phyloP scores from a whole-genome alignment of 2,329 filamentous ascomycete species.

The Fusarium buxicola region DNA sequence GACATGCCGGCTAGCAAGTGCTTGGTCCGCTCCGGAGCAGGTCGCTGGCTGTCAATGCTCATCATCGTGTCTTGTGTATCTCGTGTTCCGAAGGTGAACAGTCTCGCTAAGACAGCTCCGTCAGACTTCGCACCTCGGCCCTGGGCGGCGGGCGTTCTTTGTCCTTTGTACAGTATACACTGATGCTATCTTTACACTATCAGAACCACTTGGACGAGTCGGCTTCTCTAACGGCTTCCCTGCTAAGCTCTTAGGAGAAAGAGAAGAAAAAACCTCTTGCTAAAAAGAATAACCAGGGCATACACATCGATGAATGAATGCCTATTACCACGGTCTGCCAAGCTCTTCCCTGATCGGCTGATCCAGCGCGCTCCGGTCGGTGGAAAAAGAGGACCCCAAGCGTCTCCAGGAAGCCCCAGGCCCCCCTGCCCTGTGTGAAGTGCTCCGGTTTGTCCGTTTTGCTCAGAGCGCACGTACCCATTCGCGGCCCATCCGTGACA shows the following conservation, averaged over 20 bases:
- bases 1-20: slow-evolving; percentile 14
- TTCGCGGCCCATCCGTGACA: slow-evolving; percentile 25
- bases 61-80: slow-evolving; percentile 4
- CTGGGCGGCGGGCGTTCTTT: slow-evolving; percentile 12
- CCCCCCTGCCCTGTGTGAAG: slow-evolving; percentile 3
- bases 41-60: not conserved
- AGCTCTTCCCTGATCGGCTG: slow-evolving; percentile 12
- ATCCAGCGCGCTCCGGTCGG: slow-evolving; percentile 25
- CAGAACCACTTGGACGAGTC: slow-evolving; percentile 5
- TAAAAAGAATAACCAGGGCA: not conserved
- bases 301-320: slow-evolving; percentile 8
- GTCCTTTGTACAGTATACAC: slow-evolving; percentile 7
- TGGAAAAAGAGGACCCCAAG: not conserved
- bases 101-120: not conserved
- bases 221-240: too few species aligned
- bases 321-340: slow-evolving; percentile 21
- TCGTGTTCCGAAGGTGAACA: slow-evolving; percentile 5
- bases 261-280: too few species aligned
- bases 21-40: slow-evolving; percentile 2
- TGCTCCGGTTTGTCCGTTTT: slow-evolving; percentile 6
- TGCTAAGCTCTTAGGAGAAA: too few species aligned
- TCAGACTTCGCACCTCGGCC: slow-evolving; percentile 1
- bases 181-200: slow-evolving; percentile 37
- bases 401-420: not conserved
- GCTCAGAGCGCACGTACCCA: slow-evolving; percentile 8